Percentiles rank a stretch among this genome's conserved stretches.
phyloP scores from a whole-genome alignment of 805 yeast species.

The Saccharomycopsis sp. region DNA sequence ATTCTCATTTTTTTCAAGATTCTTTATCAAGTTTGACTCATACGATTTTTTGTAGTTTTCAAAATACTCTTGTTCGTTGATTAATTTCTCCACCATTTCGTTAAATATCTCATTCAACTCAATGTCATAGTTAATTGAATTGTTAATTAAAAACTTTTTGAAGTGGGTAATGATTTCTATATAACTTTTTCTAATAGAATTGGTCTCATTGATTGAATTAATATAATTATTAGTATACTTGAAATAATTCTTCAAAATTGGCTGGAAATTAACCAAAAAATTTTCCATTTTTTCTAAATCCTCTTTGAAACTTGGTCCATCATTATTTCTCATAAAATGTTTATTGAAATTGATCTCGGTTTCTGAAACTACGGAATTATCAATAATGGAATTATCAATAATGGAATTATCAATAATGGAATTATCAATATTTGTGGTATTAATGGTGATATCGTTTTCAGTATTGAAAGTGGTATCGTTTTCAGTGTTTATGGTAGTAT shows the following conservation, averaged over 20 bases:
- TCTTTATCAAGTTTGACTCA: no score
- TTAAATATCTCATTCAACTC: conserved; percentile 3
- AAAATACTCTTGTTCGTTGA: conserved; percentile 2
- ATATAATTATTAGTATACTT: conserved; percentile 8
- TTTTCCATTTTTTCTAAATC: conserved; percentile 10
- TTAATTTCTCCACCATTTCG: conserved; percentile 5
- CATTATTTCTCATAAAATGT: conserved; percentile 9
- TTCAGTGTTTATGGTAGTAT: no score
- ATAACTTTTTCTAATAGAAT: conserved; percentile 6
- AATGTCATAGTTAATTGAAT: conserved; percentile 3
- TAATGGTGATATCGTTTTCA: no score
- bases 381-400: no score
- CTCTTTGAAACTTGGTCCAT: conserved; percentile 13
- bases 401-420: no score
- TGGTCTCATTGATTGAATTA: conserved; percentile 1
- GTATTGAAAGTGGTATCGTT: no score
- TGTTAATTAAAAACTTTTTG: conserved; percentile 13
- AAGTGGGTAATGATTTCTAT: conserved; percentile 8
- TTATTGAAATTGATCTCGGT: no score
- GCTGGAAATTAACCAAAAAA: conserved; percentile 6
- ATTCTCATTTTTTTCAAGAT: conserved; percentile 4
- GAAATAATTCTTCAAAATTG: conserved; percentile 10
- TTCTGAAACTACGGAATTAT: no score
- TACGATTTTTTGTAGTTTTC: conserved; percentile 7
- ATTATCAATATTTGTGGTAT: no score